phyloP scores from a whole-genome alignment of 2,329 filamentous ascomycete species.

The Fusarium denticulatum region DNA sequence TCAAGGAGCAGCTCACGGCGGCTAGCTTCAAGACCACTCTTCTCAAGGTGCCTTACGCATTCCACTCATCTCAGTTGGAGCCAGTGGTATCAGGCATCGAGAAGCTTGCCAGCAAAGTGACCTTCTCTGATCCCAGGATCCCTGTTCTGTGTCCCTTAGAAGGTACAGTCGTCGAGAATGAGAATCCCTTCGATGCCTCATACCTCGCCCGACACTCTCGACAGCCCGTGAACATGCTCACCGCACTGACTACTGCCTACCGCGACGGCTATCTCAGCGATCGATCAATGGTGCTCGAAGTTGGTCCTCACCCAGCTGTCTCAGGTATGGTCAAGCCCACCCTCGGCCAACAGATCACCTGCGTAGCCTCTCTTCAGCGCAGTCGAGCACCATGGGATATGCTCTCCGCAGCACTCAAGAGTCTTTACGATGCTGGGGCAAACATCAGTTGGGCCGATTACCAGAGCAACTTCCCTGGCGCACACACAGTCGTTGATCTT shows the following conservation, averaged over 20 bases:
- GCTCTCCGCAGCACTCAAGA: slow-evolving; percentile 12
- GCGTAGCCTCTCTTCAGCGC: slow-evolving; percentile 24
- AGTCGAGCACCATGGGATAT: slow-evolving; percentile 21
- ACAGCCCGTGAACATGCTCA: slow-evolving; percentile 32
- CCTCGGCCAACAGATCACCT: slow-evolving; percentile 19
- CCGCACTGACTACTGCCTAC: slow-evolving; percentile 1
- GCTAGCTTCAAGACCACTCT: slow-evolving; percentile 45
- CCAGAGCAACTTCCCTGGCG: slow-evolving; percentile 34
- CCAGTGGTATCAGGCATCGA: slow-evolving; percentile 60
- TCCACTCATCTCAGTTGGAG: slow-evolving; percentile 52
- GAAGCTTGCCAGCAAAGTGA: slow-evolving; percentile 1
- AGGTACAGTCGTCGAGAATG: slow-evolving; percentile 15
- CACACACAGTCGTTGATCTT: slow-evolving; percentile 61
- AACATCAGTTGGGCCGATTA: slow-evolving; percentile 43
- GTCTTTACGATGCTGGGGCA: slow-evolving; percentile 18
- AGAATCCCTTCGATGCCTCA: slow-evolving; percentile 4
- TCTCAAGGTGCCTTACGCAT: slow-evolving; percentile 51
- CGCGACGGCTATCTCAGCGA: slow-evolving; percentile 5
- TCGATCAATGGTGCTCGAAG: slow-evolving; percentile 23
- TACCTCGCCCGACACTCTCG: slow-evolving; percentile 30
- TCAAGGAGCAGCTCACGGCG: slow-evolving; percentile 7
- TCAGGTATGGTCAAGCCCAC: slow-evolving; percentile 31
- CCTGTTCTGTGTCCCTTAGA: slow-evolving; percentile 25
- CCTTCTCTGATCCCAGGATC: slow-evolving; percentile 4
- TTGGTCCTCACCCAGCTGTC: slow-evolving; percentile 35